phyloP scores from a whole-genome alignment of 2,329 filamentous ascomycete species.

The Sarocladium brachiariae region DNA sequence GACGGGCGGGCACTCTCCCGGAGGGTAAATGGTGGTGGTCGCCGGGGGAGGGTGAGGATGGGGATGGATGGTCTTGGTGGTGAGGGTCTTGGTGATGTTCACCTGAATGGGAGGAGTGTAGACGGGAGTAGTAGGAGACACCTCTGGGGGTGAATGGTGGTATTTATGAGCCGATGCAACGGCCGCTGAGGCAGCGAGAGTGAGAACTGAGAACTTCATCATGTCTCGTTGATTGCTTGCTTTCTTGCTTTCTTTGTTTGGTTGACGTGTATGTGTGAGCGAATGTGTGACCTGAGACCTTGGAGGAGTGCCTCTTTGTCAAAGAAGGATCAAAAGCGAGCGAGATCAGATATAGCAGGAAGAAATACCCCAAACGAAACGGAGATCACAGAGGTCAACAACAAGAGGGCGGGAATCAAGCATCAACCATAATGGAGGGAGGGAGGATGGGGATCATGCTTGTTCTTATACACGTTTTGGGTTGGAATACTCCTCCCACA shows the following conservation, averaged over 20 bases:
- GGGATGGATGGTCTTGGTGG: neutral
- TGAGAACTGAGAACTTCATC: constrained; percentile 4
- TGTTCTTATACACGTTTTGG: constrained; percentile 1
- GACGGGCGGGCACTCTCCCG: neutral
- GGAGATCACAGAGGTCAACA: neutral
- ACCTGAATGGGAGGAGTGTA: neutral
- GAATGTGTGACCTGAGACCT: neutral
- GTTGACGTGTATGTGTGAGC: neutral
- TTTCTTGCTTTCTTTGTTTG: no score
- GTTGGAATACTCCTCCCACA: neutral
- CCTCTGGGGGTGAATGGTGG: neutral
- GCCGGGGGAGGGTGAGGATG: neutral
- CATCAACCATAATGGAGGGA: neutral
- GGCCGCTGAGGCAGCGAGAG: neutral
- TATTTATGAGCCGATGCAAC: constrained; percentile 4
- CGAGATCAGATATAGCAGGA: neutral
- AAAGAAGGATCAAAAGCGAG: neutral
- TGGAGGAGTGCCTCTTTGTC: neutral
- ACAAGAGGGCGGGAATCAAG: neutral
- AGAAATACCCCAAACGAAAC: neutral
- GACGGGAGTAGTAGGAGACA: neutral
- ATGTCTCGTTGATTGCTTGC: neutral
- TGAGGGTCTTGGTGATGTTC: neutral
- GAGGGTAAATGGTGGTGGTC: neutral
- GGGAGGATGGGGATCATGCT: neutral